Conservation (phyloP, 1,284 basidiomycete species). For the Chalciporus sp. region DNA sequence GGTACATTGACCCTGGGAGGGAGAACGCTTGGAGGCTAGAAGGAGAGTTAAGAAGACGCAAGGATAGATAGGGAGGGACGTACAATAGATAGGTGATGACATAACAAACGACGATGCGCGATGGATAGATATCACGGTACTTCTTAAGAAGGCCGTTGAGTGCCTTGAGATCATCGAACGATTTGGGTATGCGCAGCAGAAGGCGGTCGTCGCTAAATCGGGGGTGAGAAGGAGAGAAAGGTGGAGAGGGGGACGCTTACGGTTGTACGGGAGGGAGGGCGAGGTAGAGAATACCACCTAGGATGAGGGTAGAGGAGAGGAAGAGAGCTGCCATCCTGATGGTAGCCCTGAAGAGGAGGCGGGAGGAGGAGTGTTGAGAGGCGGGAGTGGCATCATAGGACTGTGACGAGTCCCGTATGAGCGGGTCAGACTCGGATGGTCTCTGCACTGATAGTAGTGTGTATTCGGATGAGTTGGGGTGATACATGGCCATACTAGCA, state of each 20-base stretch:
- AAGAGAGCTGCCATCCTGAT: constrained; percentile 85
- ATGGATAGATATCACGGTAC: constrained; percentile 84
- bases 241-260: constrained; percentile 46
- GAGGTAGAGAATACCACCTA: constrained; percentile 77
- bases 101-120: constrained; percentile 81
- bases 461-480: constrained; percentile 59
- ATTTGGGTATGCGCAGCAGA: constrained; percentile 77
- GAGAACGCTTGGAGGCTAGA: constrained; percentile 93
- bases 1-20: constrained; percentile 97
- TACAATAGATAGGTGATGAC: constrained; percentile 91
- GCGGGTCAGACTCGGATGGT: constrained; percentile 27
- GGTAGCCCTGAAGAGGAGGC: constrained; percentile 74
- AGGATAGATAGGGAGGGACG: constrained; percentile 27
- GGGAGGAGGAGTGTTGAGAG: constrained; percentile 41
- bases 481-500: constrained; percentile 13
- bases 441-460: constrained; percentile 57
- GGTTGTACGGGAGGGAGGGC: constrained; percentile 79
- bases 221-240: constrained; percentile 13
- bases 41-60: constrained; percentile 14
- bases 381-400: constrained; percentile 35
- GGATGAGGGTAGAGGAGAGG: constrained; percentile 63
- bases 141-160: constrained; percentile 86
- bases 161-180: constrained; percentile 79
- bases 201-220: constrained; percentile 68
- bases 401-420: constrained; percentile 38